Evolutionary conservation across 305 asterid species (phyloP).

Genomic region (Fraxinus latifolia): DNA sequence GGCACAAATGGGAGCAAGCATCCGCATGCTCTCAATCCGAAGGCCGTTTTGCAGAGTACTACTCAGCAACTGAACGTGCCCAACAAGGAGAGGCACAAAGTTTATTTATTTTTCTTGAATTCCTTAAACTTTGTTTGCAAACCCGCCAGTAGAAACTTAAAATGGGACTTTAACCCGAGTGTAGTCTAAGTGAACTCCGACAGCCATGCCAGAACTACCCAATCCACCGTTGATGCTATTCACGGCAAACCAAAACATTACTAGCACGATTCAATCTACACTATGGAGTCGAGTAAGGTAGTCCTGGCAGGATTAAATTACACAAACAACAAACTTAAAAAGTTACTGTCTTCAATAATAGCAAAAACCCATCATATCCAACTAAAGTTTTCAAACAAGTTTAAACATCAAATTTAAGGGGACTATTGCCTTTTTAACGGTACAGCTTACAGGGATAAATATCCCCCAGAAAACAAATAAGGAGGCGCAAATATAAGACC

Average conservation of each 20-base stretch:
- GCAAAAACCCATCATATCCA: constrained; percentile 19
- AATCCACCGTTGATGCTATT: not conserved
- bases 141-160: not conserved
- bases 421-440: constrained; percentile 22
- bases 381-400: constrained; percentile 25
- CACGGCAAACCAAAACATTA: not conserved
- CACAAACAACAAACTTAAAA: not conserved
- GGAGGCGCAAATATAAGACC: constrained; percentile 18
- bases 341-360: not conserved
- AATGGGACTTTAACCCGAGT: not conserved
- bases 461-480: not conserved
- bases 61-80: not conserved
- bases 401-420: constrained; percentile 30
- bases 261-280: not conserved
- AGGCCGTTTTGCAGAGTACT: too few species aligned
- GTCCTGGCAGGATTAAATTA: not conserved
- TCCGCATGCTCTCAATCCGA: too few species aligned
- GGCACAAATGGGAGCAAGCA: too few species aligned
- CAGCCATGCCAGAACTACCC: not conserved
- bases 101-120: not conserved
- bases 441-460: constrained; percentile 20
- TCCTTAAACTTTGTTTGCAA: not conserved
- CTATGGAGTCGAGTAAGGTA: not conserved
- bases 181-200: not conserved
- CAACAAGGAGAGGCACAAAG: not conserved